Evolutionary conservation across 2,329 filamentous ascomycete species (phyloP), one percentile per base, ranked within the genome.

Genomic region (Pseudogymnoascus pannorum): DNA sequence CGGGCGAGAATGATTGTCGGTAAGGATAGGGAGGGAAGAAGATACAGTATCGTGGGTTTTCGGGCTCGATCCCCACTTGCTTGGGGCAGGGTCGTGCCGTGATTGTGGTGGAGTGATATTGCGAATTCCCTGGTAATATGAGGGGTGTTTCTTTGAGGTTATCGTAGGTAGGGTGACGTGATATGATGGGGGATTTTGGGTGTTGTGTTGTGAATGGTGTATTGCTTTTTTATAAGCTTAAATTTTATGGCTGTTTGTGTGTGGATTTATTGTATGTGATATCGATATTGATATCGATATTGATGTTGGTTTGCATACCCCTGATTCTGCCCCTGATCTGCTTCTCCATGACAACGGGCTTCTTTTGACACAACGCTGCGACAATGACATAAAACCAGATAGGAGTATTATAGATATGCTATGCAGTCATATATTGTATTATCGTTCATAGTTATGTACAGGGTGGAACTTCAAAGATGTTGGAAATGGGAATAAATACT

Each of bases 261-360:
- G 14, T 51, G 42, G 22, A 4, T 16, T 26, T 40, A 22, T 24
- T 48, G n/a, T 48, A 22, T 26, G 20, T n/a, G 12, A 38, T 38
- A 4, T 40, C 16, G 11, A 24, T 26, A 48, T 48, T 8, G n/a
- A 51, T 51, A 51, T 51, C 12, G 44, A 26, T 29, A 44, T 22
- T 11, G 7, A 11, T 20, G 36, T 40, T 40, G 9, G 12, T 18
- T 40, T 18, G 31, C 42, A 6, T 48, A 16, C 24, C 16, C 24
- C 24, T 51, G 44, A 26, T 29, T 51, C 44, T 51, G 44, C 22
- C 44, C 44, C 44, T 51, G 44, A 51, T 29, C 44, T 51, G 44
- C 12, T 51, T 29, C 44, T 4, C 22, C 44, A 29, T 51, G 44
- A 51, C 22, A 51, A 51, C 44, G 44, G 14, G 44, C 44, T 24